Base-by-base conservation (phyloP, 768 basidiomycete species). In the Lactifluus volemus region DNA sequence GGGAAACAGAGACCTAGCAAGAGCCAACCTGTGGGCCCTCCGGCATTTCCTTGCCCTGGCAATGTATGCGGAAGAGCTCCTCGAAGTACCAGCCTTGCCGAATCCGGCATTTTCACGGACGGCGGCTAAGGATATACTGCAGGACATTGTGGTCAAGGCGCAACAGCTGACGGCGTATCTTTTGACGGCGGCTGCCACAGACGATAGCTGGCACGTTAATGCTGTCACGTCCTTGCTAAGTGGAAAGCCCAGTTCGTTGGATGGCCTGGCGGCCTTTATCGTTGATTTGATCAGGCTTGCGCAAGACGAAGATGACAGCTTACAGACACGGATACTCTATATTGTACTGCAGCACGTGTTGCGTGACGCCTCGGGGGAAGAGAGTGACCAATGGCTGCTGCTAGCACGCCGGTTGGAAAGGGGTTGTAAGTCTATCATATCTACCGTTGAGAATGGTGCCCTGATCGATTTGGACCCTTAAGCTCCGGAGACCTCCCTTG, bases 321-420 rank as follows among this genome's bases (percentile, higher is more conserved):
- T 83, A 25, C 84, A 87, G 56, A 70, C 82, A 9, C 77, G 88
- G 2, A 75, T 88, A 11, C 71, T 97, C 30, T 75, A 80, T 49
- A 72, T 75, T 21, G 75, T 93, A 5, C 67, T 97, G 41, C 79
- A 80, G 60, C 78, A 84, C 69, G 65, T 83, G 61, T 71, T 89
- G 50, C 76, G 79, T 53, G 84, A 84, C 45, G 77, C 85, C 0
- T 80, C 80, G 3, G 78, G 75, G 49, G 74, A 73, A 0, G 92
- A 95, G 65, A 84, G 83, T 0, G 92, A 93, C 61, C 69, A 78
- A 45, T 96, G 96, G 92, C 70, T 97, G 49, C 68, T 74, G 3
- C 74, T 88, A n/a, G 88, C 83, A 2, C 79, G 85, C 69, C 82
- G 73, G 64, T 59, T 87, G 2, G 85, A 89, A 68, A 80, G 77